phyloP scores from a whole-genome alignment of 83 land plant genomes.

The Isoetes engelmannii region DNA sequence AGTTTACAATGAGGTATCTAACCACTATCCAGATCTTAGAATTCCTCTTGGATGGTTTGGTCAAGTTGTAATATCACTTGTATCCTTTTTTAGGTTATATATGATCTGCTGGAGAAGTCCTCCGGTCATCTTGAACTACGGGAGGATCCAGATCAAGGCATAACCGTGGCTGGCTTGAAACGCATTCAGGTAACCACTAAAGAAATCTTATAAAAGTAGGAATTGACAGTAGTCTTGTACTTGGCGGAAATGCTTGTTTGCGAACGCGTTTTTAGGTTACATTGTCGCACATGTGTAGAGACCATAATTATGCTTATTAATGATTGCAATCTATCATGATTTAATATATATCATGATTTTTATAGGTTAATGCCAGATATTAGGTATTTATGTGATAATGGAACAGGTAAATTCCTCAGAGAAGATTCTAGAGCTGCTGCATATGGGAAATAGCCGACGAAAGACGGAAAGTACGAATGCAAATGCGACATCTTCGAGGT shows the following conservation, averaged over 20 bases:
- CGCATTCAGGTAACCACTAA: constrained; percentile 53
- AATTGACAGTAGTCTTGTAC: too few species aligned
- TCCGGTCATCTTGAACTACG: constrained; percentile 90
- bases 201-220: neutral
- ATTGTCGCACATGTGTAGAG: too few species aligned
- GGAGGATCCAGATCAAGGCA: constrained; percentile 90
- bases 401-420: constrained; percentile 81
- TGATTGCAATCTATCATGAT: too few species aligned
- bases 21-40: too few species aligned
- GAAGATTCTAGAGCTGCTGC: constrained; percentile 82
- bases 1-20: constrained; percentile 86
- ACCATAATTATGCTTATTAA: too few species aligned
- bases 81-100: constrained; percentile 61
- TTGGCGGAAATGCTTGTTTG: too few species aligned
- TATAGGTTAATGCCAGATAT: too few species aligned
- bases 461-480: constrained; percentile 96
- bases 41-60: too few species aligned
- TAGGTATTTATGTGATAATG: neutral
- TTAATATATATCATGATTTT: too few species aligned
- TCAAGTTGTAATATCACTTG: too few species aligned
- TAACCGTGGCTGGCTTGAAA: constrained; percentile 81
- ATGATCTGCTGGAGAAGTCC: constrained; percentile 88
- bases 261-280: too few species aligned
- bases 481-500: constrained; percentile 94
- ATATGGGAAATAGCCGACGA: constrained; percentile 81